Conservation (phyloP, 1,284 basidiomycete genomes). For the Leccinum pachyderme region DNA sequence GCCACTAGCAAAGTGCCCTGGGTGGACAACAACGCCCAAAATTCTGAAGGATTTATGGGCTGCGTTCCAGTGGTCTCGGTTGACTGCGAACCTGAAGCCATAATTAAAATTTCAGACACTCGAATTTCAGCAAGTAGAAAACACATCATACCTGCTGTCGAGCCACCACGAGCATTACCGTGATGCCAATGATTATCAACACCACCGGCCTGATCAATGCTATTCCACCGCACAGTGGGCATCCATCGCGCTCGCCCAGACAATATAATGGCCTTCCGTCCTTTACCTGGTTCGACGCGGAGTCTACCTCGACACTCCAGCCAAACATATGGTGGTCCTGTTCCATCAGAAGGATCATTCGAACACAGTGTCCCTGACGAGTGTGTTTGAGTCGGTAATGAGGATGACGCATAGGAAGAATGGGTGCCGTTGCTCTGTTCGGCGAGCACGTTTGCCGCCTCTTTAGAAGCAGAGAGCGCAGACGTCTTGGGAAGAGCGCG, state of each 20-base stretch:
- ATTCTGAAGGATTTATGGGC: constrained; percentile 37
- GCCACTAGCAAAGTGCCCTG: constrained; percentile 53
- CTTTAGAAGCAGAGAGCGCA: neutral
- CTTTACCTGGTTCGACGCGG: constrained; percentile 87
- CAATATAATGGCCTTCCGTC: constrained; percentile 85
- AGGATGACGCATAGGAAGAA: neutral
- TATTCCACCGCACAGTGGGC: constrained; percentile 61
- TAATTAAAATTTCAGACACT: neutral
- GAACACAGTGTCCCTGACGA: constrained; percentile 2
- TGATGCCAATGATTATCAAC: constrained; percentile 24
- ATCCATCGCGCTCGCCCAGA: constrained; percentile 72
- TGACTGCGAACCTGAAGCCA: constrained; percentile 9
- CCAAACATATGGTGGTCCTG: constrained; percentile 69
- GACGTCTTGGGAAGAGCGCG: constrained; percentile 60
- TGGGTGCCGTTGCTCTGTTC: neutral
- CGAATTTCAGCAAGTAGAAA: neutral
- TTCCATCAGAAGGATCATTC: constrained; percentile 6
- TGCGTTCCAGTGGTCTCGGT: neutral
- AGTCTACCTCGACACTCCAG: constrained; percentile 83
- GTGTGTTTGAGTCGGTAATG: constrained; percentile 2
- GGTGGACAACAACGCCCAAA: constrained; percentile 57
- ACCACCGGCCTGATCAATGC: constrained; percentile 49
- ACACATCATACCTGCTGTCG: constrained; percentile 15
- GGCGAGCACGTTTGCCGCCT: neutral
- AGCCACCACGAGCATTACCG: neutral